phyloP scores from a whole-genome alignment of 768 basidiomycete genomes.

The Vararia minispora region DNA sequence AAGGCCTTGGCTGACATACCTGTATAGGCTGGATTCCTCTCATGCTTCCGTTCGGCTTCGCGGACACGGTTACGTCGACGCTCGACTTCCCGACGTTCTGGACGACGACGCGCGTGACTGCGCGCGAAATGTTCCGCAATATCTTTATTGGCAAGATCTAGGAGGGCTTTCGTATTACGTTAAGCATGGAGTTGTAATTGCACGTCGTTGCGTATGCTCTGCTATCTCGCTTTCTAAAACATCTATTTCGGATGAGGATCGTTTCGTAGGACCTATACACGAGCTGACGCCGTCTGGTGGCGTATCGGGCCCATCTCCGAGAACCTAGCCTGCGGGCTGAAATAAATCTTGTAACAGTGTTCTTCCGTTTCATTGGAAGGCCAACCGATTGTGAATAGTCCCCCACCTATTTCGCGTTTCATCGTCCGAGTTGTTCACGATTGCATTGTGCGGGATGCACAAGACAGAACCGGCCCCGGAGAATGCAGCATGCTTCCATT shows the following conservation, averaged over 20 bases:
- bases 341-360: too few relatives aligned
- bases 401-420: too few relatives aligned
- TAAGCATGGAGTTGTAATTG: constrained; percentile 1
- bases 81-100: constrained; percentile 79
- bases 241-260: not conserved
- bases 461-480: too few relatives aligned
- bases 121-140: constrained; percentile 74
- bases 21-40: constrained; percentile 89
- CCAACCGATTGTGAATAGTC: too few relatives aligned
- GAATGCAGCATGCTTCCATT: too few relatives aligned
- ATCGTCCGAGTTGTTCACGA: too few relatives aligned
- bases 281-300: too few relatives aligned
- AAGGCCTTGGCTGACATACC: not conserved
- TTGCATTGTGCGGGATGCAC: too few relatives aligned
- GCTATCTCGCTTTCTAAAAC: not conserved
- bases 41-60: constrained; percentile 92
- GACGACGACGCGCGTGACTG: constrained; percentile 67
- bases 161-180: not conserved
- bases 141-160: constrained; percentile 82
- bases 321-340: too few relatives aligned
- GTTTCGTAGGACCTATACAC: not conserved
- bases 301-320: too few relatives aligned
- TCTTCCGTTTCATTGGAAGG: too few relatives aligned
- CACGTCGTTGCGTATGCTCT: not conserved
- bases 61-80: constrained; percentile 79